Base-by-base conservation (phyloP, 2,329 filamentous ascomycete species). In the Pestalotiopsis sp. region DNA sequence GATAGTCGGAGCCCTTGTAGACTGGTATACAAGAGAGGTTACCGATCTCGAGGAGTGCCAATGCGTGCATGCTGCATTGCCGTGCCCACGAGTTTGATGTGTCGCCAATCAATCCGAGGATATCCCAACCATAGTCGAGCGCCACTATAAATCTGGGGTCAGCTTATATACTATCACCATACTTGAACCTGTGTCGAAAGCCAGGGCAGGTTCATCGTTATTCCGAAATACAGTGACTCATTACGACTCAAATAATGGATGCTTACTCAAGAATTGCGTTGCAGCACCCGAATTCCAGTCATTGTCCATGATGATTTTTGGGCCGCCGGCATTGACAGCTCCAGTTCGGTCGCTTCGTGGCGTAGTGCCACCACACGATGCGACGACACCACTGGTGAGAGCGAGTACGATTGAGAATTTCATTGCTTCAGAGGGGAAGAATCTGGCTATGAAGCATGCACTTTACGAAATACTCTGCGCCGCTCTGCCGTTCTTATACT, bases 11-110 rank as follows among this genome's bases (percentile, higher is more conserved):
- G 12, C 84, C 84, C 36, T 82, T 78, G 70, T 83, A 79, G 2
- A 86, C 84, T 0, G 84, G 84, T 49, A 86, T 84, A 70, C 84
- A 86, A 61, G 76, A 78, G 1, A 86, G 72, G 65, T 82, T 81
- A 14, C 84, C 84, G 13, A 81, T 73, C 72, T 86, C 83, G 0
- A 87, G 78, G 2, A 80, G 82, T 2, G 83, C 82, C 1, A 86
- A 76, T 2, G 80, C 84, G 68, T 86, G 84, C 1, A 83, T 75
- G 27, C 82, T 82, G 12, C 74, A 76, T 71, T 86, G 83, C 9
- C 79, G 76, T 41, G 83, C 80, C 84, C 83, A 86, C 3, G 79
- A 80, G 69, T 86, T 80, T 41, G 79, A 78, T 3, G 84, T 86
- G 67, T 82, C 78, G 17, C 78, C 77, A 12, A 77, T 72, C 11